Evolutionary conservation across 1,139 yeast genomes (phyloP).

Genomic region (Pichia sp.): DNA sequence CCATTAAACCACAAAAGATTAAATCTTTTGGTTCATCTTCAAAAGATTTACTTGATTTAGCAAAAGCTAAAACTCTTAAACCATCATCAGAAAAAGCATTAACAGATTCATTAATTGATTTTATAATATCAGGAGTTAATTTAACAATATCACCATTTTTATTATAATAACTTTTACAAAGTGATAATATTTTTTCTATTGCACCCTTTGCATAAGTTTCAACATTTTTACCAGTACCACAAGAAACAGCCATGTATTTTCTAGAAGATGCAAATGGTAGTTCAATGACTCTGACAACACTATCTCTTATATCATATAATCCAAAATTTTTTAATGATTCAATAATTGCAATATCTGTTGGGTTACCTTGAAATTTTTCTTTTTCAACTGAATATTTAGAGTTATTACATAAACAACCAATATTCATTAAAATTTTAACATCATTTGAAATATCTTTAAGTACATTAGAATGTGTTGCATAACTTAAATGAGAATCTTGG

Average conservation of each 20-base stretch:
- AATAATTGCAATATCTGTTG: conserved; percentile 86
- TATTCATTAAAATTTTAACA: conserved; percentile 49
- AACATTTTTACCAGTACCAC: conserved; percentile 43
- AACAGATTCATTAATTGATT: conserved; percentile 49
- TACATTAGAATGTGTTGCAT: conserved; percentile 43
- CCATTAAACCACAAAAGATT: conserved; percentile 76
- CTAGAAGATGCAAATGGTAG: conserved; percentile 79
- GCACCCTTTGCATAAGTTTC: conserved; percentile 86
- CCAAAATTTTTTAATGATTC: conserved; percentile 70
- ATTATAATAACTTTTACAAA: conserved; percentile 55
- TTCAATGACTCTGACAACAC: conserved; percentile 57
- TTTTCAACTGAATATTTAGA: conserved; percentile 63
- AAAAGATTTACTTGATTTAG: conserved; percentile 41
- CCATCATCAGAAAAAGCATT: conserved; percentile 73
- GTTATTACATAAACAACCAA: conserved; percentile 80
- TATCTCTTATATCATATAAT: conserved; percentile 60
- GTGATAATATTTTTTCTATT: conserved; percentile 61
- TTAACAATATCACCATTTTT: conserved; percentile 49
- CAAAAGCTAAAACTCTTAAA: conserved; percentile 79
- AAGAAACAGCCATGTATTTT: conserved; percentile 83
- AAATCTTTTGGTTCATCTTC: conserved; percentile 49
- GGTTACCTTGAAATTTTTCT: conserved; percentile 78
- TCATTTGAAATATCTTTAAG: conserved; percentile 45
- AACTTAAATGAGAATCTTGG: conserved; percentile 44
- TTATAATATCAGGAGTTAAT: conserved; percentile 45